Evolutionary conservation across 2,329 filamentous ascomycete species (phyloP).

Genomic region (Monosporascus sp.): DNA sequence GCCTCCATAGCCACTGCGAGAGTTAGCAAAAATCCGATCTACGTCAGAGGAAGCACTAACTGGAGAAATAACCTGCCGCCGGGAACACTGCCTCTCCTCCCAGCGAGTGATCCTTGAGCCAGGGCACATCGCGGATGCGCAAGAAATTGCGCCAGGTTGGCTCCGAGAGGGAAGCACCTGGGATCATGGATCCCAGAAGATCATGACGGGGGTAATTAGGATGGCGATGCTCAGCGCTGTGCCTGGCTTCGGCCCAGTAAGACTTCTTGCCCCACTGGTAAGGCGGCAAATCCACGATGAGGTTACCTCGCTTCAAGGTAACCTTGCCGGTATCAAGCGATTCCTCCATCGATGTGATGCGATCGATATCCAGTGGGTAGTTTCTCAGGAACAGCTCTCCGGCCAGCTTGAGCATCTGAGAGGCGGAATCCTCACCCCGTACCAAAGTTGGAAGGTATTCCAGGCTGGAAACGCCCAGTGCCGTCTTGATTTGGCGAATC

Average conservation of each 20-base stretch:
- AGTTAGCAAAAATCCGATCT: no score
- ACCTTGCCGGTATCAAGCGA: neutral
- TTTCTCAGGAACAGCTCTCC: conserved; percentile 20
- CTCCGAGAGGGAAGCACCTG: conserved; percentile 6
- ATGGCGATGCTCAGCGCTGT: conserved; percentile 18
- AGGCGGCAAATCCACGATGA: conserved; percentile 20
- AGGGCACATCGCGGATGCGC: conserved; percentile 9
- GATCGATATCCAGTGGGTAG: conserved; percentile 18
- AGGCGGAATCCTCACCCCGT: conserved; percentile 15
- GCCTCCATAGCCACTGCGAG: conserved; percentile 15
- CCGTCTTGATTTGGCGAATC: conserved; percentile 30
- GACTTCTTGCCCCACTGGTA: conserved; percentile 25
- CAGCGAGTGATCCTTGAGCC: conserved; percentile 16
- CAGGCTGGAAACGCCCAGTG: conserved; percentile 7
- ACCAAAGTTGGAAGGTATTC: conserved; percentile 17
- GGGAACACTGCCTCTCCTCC: conserved; percentile 15
- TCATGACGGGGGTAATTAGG: conserved; percentile 20
- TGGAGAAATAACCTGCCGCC: conserved; percentile 15
- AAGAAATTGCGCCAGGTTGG: conserved; percentile 21
- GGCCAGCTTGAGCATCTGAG: conserved; percentile 15
- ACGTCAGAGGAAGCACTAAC: no score
- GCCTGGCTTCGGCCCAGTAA: conserved; percentile 21
- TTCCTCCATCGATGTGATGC: conserved; percentile 6
- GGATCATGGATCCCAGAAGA: conserved; percentile 14
- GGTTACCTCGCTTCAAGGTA: neutral